Base-by-base conservation (phyloP, 306 rosid genomes). In the Corylus avellana region DNA sequence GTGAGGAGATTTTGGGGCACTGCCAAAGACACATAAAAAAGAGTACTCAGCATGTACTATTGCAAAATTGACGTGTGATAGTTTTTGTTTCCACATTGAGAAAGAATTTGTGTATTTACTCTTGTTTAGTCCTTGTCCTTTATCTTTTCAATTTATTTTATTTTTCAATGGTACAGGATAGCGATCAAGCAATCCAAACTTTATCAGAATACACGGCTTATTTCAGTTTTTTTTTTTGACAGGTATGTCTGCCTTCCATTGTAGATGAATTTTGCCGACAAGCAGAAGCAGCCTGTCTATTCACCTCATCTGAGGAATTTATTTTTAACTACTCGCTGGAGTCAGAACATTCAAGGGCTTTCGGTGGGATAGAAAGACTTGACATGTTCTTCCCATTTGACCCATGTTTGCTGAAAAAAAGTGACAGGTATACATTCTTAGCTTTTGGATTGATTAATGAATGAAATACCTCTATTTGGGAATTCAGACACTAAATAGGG, bases 351-450 rank as follows among this genome's bases (percentile, higher is more conserved):
- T 95, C 99, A 18, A 88, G 66, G 72, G 89, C 88, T 4, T 95
- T 89, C 78, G 99, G 99, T 42, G 98, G 98, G 71, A 76, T 79
- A 74, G 93, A 93, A 82, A 88, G 95, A 80, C 98, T 95, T 9
- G 97, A 95, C 85, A 85, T 80, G 93, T 90, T 91, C 85, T 95
- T 95, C 79, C 99, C 99, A 29, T 95, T 90, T 86, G 99, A 95
- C 78, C 99, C 99, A 5, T 87, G 89, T 81, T 55, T 95, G 69
- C 86, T 95, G 73, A 91, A 80, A 84, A 87, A 66, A 80, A 85
- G 96, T 14, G 97, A 95, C 88, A 89, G 94, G 97, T 95, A 70
- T 55, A 80, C 76, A 25, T 14, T 32, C 17, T 3, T 32, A 39
- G 49, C 1, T 22, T 79, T 77, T 1, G 70, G 10, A 35, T 14